phyloP scores from a whole-genome alignment of 441 rosid species.

The Manihot esculenta region DNA sequence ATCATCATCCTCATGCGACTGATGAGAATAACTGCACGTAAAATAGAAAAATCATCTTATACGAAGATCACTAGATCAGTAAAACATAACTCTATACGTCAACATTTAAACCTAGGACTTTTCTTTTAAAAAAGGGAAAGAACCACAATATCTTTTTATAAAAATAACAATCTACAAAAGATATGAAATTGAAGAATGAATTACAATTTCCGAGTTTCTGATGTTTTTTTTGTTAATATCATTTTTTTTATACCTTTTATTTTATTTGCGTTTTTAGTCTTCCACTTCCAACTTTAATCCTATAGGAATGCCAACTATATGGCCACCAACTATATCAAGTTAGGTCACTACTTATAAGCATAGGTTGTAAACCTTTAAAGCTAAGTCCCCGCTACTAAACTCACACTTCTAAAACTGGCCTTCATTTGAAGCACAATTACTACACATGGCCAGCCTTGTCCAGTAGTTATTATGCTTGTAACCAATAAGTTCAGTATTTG shows the following conservation, averaged over 20 bases:
- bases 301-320: not conserved
- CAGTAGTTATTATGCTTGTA: no score
- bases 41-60: not conserved
- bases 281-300: not conserved
- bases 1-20: slow-evolving; percentile 12
- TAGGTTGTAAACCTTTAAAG: no score
- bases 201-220: not conserved
- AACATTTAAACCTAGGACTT: not conserved
- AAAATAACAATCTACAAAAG: not conserved
- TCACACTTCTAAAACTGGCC: no score
- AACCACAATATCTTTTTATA: not conserved
- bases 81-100: no score
- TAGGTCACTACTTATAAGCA: no score
- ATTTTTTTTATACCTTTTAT: not conserved
- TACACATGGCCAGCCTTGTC: no score
- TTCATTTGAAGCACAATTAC: no score
- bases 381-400: no score
- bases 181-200: not conserved
- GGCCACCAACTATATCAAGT: no score
- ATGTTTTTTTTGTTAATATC: not conserved
- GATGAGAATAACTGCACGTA: slow-evolving; percentile 31
- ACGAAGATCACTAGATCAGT: not conserved
- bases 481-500: no score
- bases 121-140: not conserved
- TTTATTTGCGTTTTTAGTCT: not conserved